Conservation (phyloP, 176 grass and related monocot species). For the Aegilops sharonensis region DNA sequence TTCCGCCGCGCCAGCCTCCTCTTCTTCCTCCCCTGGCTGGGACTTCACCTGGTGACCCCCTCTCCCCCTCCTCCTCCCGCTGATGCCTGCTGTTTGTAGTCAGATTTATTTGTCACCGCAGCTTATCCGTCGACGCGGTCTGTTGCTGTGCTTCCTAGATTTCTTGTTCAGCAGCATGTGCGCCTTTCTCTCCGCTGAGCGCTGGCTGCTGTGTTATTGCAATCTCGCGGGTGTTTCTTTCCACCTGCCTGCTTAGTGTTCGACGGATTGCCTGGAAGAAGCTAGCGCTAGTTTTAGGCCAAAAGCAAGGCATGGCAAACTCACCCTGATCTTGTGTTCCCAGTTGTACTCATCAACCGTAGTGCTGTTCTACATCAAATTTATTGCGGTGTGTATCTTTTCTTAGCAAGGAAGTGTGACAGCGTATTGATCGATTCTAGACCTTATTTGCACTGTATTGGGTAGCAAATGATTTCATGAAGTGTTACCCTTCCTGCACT, state of each 20-base stretch:
- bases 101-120: neutral
- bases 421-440: neutral
- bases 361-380: neutral
- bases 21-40: conserved; percentile 19
- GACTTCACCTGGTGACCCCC: conserved; percentile 49
- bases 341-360: neutral
- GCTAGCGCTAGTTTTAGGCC: neutral
- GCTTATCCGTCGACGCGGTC: neutral
- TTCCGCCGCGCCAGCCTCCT: neutral
- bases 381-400: neutral
- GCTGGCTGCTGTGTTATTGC: neutral
- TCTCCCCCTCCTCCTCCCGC: neutral
- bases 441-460: neutral
- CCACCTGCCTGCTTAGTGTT: neutral
- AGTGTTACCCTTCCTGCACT: neutral
- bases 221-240: too few relatives aligned
- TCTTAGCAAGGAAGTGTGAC: neutral
- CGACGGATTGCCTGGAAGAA: conserved; percentile 26
- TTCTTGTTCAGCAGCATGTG: neutral
- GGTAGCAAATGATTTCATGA: neutral
- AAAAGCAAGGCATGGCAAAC: neutral
- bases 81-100: neutral
- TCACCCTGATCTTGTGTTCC: neutral
- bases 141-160: neutral
- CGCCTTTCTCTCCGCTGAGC: neutral